Percentiles rank a stretch among this genome's conserved stretches.
phyloP scores from a whole-genome alignment of 352 stramenopile genomes.

The Thraustotheca clavata region DNA sequence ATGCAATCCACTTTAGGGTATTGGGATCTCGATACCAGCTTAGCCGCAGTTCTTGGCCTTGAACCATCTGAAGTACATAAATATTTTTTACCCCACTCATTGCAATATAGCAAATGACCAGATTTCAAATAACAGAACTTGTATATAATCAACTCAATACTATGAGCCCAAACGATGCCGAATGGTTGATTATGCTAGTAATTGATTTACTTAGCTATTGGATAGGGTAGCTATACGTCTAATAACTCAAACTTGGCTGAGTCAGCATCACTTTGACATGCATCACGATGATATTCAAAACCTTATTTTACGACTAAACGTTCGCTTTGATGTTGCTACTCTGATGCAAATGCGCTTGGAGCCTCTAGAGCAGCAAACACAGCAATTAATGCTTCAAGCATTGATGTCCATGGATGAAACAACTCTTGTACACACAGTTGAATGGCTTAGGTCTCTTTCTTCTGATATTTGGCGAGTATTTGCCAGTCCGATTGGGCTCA shows the following conservation, averaged over 20 bases:
- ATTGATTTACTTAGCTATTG: background rate
- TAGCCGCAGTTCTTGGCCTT: background rate
- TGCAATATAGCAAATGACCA: background rate
- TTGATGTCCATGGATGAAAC: background rate
- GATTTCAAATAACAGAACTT: background rate
- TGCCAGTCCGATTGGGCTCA: background rate
- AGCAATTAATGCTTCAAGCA: background rate
- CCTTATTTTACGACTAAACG: background rate
- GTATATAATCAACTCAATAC: constrained; percentile 4
- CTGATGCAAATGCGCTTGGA: background rate
- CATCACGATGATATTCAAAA: background rate
- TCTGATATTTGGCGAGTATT: background rate
- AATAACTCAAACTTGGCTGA: background rate
- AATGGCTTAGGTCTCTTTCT: background rate
- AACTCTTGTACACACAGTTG: background rate
- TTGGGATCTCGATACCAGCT: constrained; percentile 1
- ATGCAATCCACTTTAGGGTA: background rate
- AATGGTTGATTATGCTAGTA: background rate
- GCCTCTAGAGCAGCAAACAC: background rate
- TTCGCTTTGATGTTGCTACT: background rate
- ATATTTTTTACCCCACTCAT: background rate
- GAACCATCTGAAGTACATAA: background rate
- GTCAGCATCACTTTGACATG: background rate
- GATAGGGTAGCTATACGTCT: background rate
- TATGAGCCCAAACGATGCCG: background rate